Conservation (phyloP, 78 protist genomes). For the Cyanophora paradoxa region DNA sequence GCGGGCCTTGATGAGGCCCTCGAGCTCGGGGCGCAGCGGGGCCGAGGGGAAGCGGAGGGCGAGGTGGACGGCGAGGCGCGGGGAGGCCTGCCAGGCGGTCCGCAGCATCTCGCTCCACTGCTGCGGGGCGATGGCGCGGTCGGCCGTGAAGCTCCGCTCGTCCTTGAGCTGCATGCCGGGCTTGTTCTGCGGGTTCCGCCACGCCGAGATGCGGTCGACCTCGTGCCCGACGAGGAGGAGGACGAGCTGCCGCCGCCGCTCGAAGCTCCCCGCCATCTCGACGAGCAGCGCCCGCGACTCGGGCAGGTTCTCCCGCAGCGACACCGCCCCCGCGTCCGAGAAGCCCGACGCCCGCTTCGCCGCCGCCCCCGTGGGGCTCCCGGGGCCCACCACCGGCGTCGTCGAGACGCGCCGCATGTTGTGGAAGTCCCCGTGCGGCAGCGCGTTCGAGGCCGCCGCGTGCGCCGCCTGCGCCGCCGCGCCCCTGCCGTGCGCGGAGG, state of each 20-base stretch:
- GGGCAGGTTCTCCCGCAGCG: neutral
- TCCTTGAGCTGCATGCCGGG: slow-evolving; percentile 31
- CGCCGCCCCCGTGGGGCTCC: slow-evolving; percentile 7
- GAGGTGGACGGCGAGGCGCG: slow-evolving; percentile 23
- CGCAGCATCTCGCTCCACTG: slow-evolving; percentile 47
- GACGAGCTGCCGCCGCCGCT: slow-evolving; percentile 23
- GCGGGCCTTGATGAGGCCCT: slow-evolving; percentile 25
- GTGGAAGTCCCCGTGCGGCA: too few relatives aligned
- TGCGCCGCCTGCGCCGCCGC: too few relatives aligned
- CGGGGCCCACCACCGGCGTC: too few relatives aligned
- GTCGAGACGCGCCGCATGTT: too few relatives aligned
- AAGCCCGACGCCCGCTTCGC: slow-evolving; percentile 7
- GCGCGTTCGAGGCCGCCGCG: too few relatives aligned
- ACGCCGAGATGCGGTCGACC: slow-evolving; percentile 58
- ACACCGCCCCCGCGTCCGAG: neutral
- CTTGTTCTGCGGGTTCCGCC: slow-evolving; percentile 57
- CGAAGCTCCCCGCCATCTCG: neutral
- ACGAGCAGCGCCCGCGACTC: neutral
- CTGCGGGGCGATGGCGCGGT: slow-evolving; percentile 13
- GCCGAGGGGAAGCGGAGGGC: neutral
- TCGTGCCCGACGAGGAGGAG: slow-evolving; percentile 55
- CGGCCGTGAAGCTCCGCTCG: slow-evolving; percentile 32
- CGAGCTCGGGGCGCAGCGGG: slow-evolving; percentile 2
- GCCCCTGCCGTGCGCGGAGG: too few relatives aligned
- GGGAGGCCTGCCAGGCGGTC: slow-evolving; percentile 41